Conservation (phyloP, 2,329 filamentous ascomycete genomes). For the Monosporascus sp. region DNA sequence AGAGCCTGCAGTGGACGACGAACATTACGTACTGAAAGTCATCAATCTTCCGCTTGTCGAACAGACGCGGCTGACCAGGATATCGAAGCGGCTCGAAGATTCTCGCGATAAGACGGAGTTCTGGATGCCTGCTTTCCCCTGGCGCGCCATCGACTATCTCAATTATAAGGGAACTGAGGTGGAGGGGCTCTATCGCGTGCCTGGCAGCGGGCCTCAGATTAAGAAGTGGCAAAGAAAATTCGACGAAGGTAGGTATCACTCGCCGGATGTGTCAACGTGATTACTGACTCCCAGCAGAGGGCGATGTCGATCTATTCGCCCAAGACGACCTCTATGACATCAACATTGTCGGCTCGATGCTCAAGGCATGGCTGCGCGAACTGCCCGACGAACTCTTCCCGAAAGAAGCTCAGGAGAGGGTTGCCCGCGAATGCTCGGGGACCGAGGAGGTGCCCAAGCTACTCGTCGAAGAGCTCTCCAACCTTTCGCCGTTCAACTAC, state of each 20-base stretch:
- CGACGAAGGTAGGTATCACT: constrained; percentile 60
- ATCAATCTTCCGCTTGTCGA: constrained; percentile 83
- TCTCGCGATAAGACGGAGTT: constrained; percentile 95
- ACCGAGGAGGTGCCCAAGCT: constrained; percentile 76
- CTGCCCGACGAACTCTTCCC: constrained; percentile 93
- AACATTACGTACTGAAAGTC: constrained; percentile 77
- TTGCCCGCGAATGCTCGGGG: constrained; percentile 73
- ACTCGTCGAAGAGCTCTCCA: constrained; percentile 86
- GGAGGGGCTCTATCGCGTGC: constrained; percentile 87
- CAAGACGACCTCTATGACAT: constrained; percentile 89
- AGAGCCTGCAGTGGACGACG: constrained; percentile 64
- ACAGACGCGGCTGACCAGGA: constrained; percentile 84
- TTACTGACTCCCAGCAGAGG: constrained; percentile 46
- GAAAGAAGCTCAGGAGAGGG: constrained; percentile 72
- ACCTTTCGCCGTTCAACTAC: constrained; percentile 94
- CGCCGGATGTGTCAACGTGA: not conserved
- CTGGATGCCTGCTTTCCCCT: constrained; percentile 96
- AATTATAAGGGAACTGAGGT: constrained; percentile 94
- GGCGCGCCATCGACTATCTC: constrained; percentile 92
- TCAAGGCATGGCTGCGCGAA: constrained; percentile 93
- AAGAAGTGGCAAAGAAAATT: constrained; percentile 92
- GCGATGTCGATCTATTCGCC: constrained; percentile 85
- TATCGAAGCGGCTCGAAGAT: constrained; percentile 81
- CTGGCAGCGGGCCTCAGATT: constrained; percentile 83
- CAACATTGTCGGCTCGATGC: constrained; percentile 92